Evolutionary conservation across 805 yeast genomes (phyloP).

Genomic region (Blastobotrys mokoenaii): DNA sequence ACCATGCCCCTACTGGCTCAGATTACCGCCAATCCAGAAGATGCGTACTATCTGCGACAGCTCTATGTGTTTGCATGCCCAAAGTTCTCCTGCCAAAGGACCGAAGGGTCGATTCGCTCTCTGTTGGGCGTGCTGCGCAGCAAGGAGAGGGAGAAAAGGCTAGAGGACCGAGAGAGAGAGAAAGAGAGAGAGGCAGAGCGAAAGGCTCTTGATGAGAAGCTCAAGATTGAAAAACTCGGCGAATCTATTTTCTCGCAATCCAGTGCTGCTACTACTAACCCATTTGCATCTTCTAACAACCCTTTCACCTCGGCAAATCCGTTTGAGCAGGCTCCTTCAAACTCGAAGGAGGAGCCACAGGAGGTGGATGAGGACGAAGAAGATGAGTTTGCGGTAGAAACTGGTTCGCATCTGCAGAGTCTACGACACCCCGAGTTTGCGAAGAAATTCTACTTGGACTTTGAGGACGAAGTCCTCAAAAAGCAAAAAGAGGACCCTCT

Average conservation of each 20-base stretch:
- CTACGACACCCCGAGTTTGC: conserved; percentile 21
- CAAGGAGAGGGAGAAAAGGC: conserved; percentile 36
- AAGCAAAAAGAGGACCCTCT: conserved; percentile 37
- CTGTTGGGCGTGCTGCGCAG: conserved; percentile 69
- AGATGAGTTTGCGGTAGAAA: no score
- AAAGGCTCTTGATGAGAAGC: conserved; percentile 5
- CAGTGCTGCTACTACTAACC: conserved; percentile 7
- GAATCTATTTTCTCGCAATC: conserved; percentile 6
- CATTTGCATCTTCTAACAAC: conserved; percentile 10
- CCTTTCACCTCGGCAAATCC: conserved; percentile 13
- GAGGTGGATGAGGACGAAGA: neutral
- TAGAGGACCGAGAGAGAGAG: conserved; percentile 27
- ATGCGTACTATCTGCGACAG: conserved; percentile 66
- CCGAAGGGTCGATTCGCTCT: conserved; percentile 63
- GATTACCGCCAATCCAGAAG: conserved; percentile 64
- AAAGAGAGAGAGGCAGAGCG: conserved; percentile 30
- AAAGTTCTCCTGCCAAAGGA: conserved; percentile 54
- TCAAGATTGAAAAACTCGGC: conserved; percentile 11
- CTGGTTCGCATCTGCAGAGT: neutral
- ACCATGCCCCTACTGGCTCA: conserved; percentile 66
- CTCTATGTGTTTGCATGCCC: conserved; percentile 74
- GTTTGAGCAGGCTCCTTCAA: neutral
- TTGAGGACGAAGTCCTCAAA: conserved; percentile 56
- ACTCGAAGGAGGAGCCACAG: neutral
- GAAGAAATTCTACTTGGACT: conserved; percentile 60